These are phyloP conservation scores for Kwoniella pini DNA, from an alignment of 768 basidiomycete genomes.

Conservation along the genomic window DNA sequence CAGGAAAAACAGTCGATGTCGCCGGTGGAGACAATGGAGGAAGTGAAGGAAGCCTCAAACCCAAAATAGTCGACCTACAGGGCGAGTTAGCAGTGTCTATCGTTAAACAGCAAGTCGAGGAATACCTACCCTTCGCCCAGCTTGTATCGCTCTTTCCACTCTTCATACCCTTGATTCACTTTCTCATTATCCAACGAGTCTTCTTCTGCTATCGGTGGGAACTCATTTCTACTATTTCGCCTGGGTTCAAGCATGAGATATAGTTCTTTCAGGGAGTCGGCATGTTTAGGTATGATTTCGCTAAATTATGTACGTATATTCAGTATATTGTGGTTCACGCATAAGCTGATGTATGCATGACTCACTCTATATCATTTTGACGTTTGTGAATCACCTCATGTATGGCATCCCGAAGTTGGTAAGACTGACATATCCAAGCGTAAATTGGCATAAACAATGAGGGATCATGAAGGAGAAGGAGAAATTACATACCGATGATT, in stretches of 20 bases:
- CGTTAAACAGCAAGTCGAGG: constrained; percentile 8
- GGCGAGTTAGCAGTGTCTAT: background rate
- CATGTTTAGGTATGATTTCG: constrained; percentile 31
- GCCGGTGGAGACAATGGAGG: constrained; percentile 41
- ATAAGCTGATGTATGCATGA: background rate
- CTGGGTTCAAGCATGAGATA: constrained; percentile 27
- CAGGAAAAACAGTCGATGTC: constrained; percentile 38
- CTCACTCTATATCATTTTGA: constrained; percentile 30
- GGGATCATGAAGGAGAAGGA: background rate
- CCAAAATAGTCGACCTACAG: constrained; percentile 19
- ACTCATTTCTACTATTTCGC: constrained; percentile 6
- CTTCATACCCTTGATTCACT: constrained; percentile 25
- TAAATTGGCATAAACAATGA: background rate
- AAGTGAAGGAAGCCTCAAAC: constrained; percentile 28
- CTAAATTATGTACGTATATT: constrained; percentile 2
- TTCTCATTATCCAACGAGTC: constrained; percentile 16
- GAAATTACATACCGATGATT: constrained; percentile 15
- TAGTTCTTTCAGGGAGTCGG: constrained; percentile 24
- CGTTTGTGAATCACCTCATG: constrained; percentile 22
- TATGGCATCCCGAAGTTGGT: constrained; percentile 29
- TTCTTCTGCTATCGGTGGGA: constrained; percentile 37
- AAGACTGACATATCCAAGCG: constrained; percentile 6
- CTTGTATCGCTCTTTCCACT: constrained; percentile 38
- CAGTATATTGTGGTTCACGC: constrained; percentile 1
- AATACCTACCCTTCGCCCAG: constrained; percentile 40